Conservation (phyloP, 441 rosid genomes). For the Omphalea diandra region DNA sequence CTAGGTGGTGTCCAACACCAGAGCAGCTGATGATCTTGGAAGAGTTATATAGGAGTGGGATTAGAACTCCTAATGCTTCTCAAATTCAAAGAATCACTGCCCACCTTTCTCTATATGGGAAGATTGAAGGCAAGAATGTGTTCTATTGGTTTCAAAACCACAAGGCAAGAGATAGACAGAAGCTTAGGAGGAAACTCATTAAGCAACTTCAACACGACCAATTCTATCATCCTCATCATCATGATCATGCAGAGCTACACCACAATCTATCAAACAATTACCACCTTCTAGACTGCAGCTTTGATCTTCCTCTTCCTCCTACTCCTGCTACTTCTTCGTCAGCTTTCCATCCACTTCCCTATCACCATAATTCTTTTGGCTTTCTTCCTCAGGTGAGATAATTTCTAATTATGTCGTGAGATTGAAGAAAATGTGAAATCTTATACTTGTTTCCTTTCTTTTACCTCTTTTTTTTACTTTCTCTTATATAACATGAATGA, state of each 20-base stretch:
- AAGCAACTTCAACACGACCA: slow-evolving; percentile 65
- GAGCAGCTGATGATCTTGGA: slow-evolving; percentile 88
- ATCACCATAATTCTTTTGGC: slow-evolving; percentile 18
- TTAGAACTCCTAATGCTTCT: slow-evolving; percentile 75
- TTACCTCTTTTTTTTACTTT: not conserved
- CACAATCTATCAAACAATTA: slow-evolving; percentile 17
- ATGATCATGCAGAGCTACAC: slow-evolving; percentile 25
- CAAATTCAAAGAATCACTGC: slow-evolving; percentile 83
- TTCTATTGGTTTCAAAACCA: slow-evolving; percentile 98
- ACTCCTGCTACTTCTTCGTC: not conserved
- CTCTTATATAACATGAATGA: too few relatives aligned
- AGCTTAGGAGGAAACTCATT: slow-evolving; percentile 69
- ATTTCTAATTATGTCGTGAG: not conserved
- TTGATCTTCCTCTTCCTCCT: slow-evolving; percentile 30
- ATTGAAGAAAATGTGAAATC: too few relatives aligned
- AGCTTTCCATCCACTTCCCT: slow-evolving; percentile 19
- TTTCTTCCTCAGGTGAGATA: slow-evolving; percentile 35
- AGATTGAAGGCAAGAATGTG: slow-evolving; percentile 93
- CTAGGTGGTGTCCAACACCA: slow-evolving; percentile 97
- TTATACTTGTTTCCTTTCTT: not conserved
- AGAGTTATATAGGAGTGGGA: slow-evolving; percentile 77
- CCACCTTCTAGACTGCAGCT: slow-evolving; percentile 27
- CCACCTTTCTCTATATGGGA: slow-evolving; percentile 70
- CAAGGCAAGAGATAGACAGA: slow-evolving; percentile 95
- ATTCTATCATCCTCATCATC: slow-evolving; percentile 24